Evolutionary conservation across 2,329 filamentous ascomycete species (phyloP).

Genomic region (Hymenotorrendiella dingleyae): DNA sequence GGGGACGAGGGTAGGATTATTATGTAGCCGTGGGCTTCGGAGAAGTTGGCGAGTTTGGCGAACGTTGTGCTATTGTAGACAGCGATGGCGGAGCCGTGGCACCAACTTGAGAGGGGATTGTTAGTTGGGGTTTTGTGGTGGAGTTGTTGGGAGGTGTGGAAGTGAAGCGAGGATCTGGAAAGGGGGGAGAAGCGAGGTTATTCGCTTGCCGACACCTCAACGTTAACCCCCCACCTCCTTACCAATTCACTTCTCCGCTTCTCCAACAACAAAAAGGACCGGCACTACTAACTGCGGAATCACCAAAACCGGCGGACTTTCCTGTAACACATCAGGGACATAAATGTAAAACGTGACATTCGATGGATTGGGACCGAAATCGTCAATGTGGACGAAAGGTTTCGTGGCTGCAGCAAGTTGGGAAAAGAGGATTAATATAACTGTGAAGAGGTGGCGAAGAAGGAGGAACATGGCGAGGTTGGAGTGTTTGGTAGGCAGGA

Average conservation of each 20-base stretch:
- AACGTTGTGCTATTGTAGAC: conserved; percentile 34
- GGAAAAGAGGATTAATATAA: too few species aligned
- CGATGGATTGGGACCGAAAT: conserved; percentile 39
- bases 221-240: too few species aligned
- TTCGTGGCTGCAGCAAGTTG: too few species aligned
- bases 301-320: conserved; percentile 19
- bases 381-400: conserved; percentile 29
- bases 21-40: conserved; percentile 50
- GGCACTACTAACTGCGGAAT: conserved; percentile 15
- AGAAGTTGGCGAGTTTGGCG: conserved; percentile 45
- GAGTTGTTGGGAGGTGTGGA: background rate
- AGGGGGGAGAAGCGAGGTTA: too few species aligned
- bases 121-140: background rate
- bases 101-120: conserved; percentile 2
- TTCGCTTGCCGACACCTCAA: too few species aligned
- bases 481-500: too few species aligned
- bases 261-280: too few species aligned
- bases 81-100: conserved; percentile 34
- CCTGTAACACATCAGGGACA: conserved; percentile 12
- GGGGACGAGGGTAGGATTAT: conserved; percentile 50
- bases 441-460: too few species aligned
- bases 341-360: conserved; percentile 29
- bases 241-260: too few species aligned
- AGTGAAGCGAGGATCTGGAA: too few species aligned
- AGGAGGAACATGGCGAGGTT: too few species aligned